Base-by-base conservation (phyloP, 768 basidiomycete species). In the Gelatoporia subvermispora region DNA sequence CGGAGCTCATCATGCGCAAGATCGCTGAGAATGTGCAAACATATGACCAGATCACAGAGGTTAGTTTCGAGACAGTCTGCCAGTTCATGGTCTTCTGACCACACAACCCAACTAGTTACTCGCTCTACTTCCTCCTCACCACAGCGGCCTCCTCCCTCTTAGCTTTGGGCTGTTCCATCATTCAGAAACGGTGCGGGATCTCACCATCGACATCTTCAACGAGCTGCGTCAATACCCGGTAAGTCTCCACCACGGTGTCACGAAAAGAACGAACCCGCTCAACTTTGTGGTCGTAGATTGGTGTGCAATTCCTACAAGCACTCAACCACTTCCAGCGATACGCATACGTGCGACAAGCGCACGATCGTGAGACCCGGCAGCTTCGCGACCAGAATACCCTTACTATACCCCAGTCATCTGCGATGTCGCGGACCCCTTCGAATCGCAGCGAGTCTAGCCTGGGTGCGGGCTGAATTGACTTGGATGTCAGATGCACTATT, bases 131-230 rank as follows among this genome's bases (percentile, higher is more conserved):
- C 82, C 88, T 10, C 81, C 84, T 1, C 85, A 91, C 55, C 73
- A 74, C 4, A 90, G 91, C 31, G 95, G 96, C 2, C 73, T 98
- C 15, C 68, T 91, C 18, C 87, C 92, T 21, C 72, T 98, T 34
- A 85, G 85, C 28, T 93, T 96, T 63, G 87, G 90, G 9, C 71
- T 97, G 5, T 96, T 97, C 70, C 95, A 98, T 67, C 89, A 90
- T 47, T 76, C 79, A 42, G 81, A 91, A 55, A 58, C 71, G 7
- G 79, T 93, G 28, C 81, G 91, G 20, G 86, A 91, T 24, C 73
- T 79, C 15, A 88, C 91, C 0, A 79, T 97, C 25, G 88, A 92
- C 49, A 72, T 96, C 41, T 83, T 98, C 55, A 85, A 90, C 60
- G 81, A 84, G 52, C 62, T 98, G 34, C 81, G 91, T 41, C 67